Conservation (phyloP, 106 monocot genomes). For the Hemerocallis citrina region DNA sequence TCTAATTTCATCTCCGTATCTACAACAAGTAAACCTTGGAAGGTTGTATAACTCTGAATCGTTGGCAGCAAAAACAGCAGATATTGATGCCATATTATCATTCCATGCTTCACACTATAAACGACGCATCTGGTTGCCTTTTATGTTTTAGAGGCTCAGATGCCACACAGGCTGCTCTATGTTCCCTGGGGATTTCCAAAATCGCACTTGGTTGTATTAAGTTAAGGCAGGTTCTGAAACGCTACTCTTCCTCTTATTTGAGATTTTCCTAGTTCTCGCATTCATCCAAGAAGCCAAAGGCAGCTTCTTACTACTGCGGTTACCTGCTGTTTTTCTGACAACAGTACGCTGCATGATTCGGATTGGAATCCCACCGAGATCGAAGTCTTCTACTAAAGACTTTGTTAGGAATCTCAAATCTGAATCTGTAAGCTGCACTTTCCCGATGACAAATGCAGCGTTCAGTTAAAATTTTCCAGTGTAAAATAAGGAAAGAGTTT, state of each 20-base stretch:
- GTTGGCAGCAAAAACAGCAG: too few relatives aligned
- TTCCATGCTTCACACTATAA: too few relatives aligned
- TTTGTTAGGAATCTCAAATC: conserved; percentile 76
- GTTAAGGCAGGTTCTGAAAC: conserved; percentile 16
- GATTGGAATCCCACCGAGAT: conserved; percentile 86
- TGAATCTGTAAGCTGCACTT: conserved; percentile 61
- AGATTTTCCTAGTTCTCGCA: conserved; percentile 23
- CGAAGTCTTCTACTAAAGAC: conserved; percentile 88
- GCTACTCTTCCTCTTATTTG: conserved; percentile 52
- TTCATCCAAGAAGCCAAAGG: conserved; percentile 6
- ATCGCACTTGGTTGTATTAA: too few relatives aligned
- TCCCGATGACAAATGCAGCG: conserved; percentile 79
- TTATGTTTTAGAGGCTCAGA: too few relatives aligned
- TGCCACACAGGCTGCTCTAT: too few relatives aligned
- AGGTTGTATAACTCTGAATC: too few relatives aligned
- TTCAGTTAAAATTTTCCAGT: too few relatives aligned
- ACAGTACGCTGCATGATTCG: conserved; percentile 63
- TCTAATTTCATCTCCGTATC: too few relatives aligned
- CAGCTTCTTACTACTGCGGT: conserved; percentile 1
- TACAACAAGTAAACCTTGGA: too few relatives aligned
- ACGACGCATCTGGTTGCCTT: too few relatives aligned
- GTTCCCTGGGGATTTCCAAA: too few relatives aligned
- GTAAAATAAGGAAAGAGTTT: not conserved
- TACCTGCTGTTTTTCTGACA: conserved; percentile 25
- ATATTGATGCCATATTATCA: too few relatives aligned